phyloP scores from a whole-genome alignment of 2,329 filamentous ascomycete species.

The Lecanosticta acicola region DNA sequence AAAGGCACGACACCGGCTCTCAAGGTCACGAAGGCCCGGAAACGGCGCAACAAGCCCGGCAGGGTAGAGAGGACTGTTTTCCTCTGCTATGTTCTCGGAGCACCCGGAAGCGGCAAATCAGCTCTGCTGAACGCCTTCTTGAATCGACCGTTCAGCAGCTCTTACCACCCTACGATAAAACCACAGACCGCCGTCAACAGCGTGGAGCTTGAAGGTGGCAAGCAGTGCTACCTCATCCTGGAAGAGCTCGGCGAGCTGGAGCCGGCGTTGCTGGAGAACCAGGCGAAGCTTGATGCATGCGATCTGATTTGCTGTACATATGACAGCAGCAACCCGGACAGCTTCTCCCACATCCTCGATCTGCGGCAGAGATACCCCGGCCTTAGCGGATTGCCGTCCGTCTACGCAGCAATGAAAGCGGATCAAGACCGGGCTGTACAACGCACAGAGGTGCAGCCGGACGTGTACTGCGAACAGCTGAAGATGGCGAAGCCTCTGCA shows the following conservation, averaged over 20 bases:
- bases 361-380: conserved; percentile 74
- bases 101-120: conserved; percentile 82
- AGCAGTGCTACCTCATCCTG: conserved; percentile 93
- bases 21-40: conserved; percentile 87
- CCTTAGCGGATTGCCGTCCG: conserved; percentile 79
- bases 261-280: conserved; percentile 87
- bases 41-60: conserved; percentile 69
- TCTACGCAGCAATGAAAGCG: conserved; percentile 91
- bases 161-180: conserved; percentile 92
- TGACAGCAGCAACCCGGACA: conserved; percentile 94
- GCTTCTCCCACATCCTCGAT: conserved; percentile 83
- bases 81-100: conserved; percentile 84
- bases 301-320: conserved; percentile 94
- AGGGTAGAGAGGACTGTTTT: conserved; percentile 92
- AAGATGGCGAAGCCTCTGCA: conserved; percentile 90
- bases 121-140: conserved; percentile 86
- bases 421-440: conserved; percentile 97
- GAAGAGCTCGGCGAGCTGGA: conserved; percentile 96
- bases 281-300: conserved; percentile 81
- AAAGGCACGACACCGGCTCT: conserved; percentile 74
- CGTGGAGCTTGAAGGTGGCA: conserved; percentile 89
- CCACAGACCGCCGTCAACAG: conserved; percentile 91
- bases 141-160: conserved; percentile 73
- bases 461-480: conserved; percentile 77
- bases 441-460: conserved; percentile 80